These are phyloP conservation scores for Triglochin maritima DNA, from an alignment of 106 monocot species.

Conservation along the genomic window DNA sequence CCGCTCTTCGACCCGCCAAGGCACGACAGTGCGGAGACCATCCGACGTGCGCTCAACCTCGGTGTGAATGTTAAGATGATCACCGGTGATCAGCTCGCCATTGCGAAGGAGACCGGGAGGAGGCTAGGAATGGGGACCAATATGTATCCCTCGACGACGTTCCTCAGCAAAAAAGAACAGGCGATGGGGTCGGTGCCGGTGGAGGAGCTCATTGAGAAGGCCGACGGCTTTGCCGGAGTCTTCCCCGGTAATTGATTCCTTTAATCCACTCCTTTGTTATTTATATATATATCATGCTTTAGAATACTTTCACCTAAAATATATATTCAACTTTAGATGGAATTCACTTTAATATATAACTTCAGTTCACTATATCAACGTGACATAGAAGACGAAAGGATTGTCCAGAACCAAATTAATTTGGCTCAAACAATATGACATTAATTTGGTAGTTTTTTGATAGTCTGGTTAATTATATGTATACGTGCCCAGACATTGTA, in stretches of 20 bases:
- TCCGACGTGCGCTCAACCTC: constrained; percentile 21
- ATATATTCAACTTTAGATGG: too few relatives aligned
- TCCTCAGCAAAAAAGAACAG: constrained; percentile 6
- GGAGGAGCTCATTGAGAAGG: constrained; percentile 23
- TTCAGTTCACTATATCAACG: too few relatives aligned
- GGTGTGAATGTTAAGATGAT: constrained; percentile 33
- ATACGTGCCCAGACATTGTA: too few relatives aligned
- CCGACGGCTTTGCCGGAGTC: constrained; percentile 27
- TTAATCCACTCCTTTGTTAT: not conserved
- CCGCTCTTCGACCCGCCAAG: constrained; percentile 23
- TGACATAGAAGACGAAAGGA: too few relatives aligned
- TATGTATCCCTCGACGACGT: constrained; percentile 24
- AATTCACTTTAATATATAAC: too few relatives aligned
- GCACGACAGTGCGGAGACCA: constrained; percentile 30
- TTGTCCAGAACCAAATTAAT: too few relatives aligned
- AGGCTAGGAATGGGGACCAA: constrained; percentile 28
- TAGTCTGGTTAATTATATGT: too few relatives aligned
- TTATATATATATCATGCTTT: not conserved
- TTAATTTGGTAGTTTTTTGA: too few relatives aligned
- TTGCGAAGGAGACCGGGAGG: constrained; percentile 23
- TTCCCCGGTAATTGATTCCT: constrained; percentile 12
- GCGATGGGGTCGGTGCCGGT: constrained; percentile 9
- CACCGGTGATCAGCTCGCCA: constrained; percentile 27
- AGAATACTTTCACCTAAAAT: not conserved
- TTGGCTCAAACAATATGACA: too few relatives aligned